Evolutionary conservation across 2,329 filamentous ascomycete species (phyloP).

Genomic region (Colletotrichum tabaci): DNA sequence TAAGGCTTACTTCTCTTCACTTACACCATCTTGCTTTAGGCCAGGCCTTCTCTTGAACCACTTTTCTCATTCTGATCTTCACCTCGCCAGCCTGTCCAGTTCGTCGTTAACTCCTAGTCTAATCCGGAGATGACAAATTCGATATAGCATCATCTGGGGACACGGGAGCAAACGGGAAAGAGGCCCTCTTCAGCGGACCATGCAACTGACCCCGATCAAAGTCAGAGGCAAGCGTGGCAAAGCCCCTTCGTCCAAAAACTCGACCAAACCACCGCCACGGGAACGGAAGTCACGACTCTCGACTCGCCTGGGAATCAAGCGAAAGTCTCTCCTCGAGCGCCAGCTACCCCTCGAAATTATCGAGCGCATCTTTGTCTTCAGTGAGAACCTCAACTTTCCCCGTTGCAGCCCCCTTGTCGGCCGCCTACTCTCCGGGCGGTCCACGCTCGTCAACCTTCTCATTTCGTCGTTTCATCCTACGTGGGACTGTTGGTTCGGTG

Average conservation of each 20-base stretch:
- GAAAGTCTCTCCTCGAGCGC: slow-evolving; percentile 48
- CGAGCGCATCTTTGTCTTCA: slow-evolving; percentile 66
- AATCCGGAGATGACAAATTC: neutral
- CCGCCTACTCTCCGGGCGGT: slow-evolving; percentile 59
- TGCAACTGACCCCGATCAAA: slow-evolving; percentile 65
- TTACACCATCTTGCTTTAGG: slow-evolving; percentile 37
- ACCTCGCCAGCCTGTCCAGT: slow-evolving; percentile 4
- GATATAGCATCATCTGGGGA: slow-evolving; percentile 14
- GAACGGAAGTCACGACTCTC: slow-evolving; percentile 21
- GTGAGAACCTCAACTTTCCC: slow-evolving; percentile 64
- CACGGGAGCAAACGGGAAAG: neutral
- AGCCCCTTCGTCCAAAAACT: slow-evolving; percentile 25
- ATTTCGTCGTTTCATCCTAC: slow-evolving; percentile 55
- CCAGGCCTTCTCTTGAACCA: slow-evolving; percentile 20
- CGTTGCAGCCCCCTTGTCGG: slow-evolving; percentile 61
- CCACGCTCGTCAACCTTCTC: slow-evolving; percentile 55
- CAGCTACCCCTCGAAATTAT: slow-evolving; percentile 67
- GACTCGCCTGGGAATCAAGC: slow-evolving; percentile 12
- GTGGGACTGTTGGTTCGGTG: slow-evolving; percentile 57
- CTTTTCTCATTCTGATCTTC: slow-evolving; percentile 8
- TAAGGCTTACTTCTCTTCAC: slow-evolving; percentile 30
- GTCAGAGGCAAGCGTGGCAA: slow-evolving; percentile 62
- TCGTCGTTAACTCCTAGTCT: slow-evolving; percentile 1
- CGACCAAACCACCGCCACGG: slow-evolving; percentile 6
- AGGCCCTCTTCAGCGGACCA: slow-evolving; percentile 44